These are phyloP conservation scores for Camellia oleifera DNA, from an alignment of 179 eudicot species.

Conservation along the genomic window DNA sequence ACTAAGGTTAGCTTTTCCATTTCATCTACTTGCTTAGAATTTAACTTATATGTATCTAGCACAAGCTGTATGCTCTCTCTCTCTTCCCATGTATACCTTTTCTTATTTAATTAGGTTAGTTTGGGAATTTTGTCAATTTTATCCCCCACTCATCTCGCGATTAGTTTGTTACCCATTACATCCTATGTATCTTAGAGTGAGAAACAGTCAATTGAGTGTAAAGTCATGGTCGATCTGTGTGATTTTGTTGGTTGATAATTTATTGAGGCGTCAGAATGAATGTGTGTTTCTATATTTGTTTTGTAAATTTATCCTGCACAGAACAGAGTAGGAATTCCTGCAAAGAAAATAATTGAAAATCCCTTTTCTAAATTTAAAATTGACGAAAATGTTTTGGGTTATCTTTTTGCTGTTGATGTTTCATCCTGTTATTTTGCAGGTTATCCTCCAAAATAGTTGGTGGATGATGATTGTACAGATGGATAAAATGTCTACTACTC, in stretches of 20 bases:
- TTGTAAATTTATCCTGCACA: neutral
- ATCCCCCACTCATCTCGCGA: neutral
- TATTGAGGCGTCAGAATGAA: no score
- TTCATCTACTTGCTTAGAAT: neutral
- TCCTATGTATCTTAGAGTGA: neutral
- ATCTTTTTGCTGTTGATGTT: neutral
- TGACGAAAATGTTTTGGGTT: neutral
- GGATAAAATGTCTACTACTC: conserved; percentile 20
- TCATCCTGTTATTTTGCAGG: conserved; percentile 5
- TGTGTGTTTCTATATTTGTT: neutral
- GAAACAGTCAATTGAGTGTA: neutral
- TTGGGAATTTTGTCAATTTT: neutral
- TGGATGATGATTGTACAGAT: conserved; percentile 21
- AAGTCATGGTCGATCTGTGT: neutral
- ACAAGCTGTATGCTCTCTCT: neutral
- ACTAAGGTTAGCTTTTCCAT: neutral
- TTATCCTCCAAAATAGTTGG: neutral
- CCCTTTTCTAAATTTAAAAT: neutral
- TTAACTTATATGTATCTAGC: neutral
- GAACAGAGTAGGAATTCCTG: neutral
- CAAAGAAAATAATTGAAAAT: neutral
- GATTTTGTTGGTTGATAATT: neutral
- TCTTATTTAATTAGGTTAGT: neutral
- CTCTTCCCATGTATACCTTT: neutral
- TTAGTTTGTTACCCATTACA: neutral